phyloP scores from a whole-genome alignment of 345 rosid genomes.

The Mallotus nudiflorus region DNA sequence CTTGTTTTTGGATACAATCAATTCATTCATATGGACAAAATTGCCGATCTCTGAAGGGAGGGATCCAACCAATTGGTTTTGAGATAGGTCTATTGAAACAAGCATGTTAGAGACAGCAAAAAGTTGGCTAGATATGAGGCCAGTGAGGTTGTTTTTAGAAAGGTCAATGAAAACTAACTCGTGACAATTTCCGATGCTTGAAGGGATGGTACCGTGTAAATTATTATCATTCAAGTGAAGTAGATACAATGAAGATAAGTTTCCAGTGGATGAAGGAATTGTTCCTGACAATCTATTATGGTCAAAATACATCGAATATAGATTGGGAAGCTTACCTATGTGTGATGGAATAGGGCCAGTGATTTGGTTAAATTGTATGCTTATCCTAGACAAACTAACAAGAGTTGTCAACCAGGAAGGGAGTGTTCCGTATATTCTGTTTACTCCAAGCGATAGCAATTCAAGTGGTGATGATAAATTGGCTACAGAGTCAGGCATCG shows the following conservation, averaged over 20 bases:
- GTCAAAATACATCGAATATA: neutral
- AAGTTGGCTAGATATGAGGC: neutral
- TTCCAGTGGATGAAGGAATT: conserved; percentile 6
- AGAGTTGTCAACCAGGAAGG: neutral
- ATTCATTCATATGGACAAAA: neutral
- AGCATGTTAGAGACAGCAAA: neutral
- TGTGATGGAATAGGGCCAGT: neutral
- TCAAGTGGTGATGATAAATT: neutral
- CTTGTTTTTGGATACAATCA: neutral
- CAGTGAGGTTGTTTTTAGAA: neutral
- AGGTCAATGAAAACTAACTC: neutral
- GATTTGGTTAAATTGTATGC: neutral
- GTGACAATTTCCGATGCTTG: neutral
- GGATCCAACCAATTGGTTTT: neutral
- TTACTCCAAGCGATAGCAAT: neutral
- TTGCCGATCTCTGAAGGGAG: conserved; percentile 3
- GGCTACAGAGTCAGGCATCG: neutral
- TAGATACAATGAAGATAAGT: neutral
- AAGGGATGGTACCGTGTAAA: conserved; percentile 5
- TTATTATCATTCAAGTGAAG: neutral
- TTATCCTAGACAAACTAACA: neutral
- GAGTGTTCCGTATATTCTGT: neutral
- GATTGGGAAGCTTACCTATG: neutral
- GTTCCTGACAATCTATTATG: neutral
- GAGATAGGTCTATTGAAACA: neutral